Evolutionary conservation across 139 green algal species (phyloP).

Genomic region (Chlorella sorokiniana): DNA sequence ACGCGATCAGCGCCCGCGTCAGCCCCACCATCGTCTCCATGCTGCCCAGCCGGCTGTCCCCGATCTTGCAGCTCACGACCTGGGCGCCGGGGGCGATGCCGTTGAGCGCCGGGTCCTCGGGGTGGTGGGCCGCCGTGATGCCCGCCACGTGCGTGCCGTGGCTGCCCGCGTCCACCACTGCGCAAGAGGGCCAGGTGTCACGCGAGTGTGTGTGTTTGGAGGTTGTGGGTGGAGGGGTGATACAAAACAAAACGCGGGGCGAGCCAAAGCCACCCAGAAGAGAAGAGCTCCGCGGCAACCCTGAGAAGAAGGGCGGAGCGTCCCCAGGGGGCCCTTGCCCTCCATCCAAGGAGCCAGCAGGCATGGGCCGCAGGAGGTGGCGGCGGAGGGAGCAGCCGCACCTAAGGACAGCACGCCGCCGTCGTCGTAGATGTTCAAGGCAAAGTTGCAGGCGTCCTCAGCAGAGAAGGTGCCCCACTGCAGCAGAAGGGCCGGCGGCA

Average conservation of each 20-base stretch:
- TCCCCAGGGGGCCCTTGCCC: too few species aligned
- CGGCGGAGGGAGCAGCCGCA: too few species aligned
- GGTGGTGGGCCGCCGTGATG: conserved; percentile 86
- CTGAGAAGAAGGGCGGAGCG: too few species aligned
- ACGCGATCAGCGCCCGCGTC: conserved; percentile 68
- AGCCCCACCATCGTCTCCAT: conserved; percentile 88
- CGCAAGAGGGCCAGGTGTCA: conserved; percentile 53
- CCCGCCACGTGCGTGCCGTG: conserved; percentile 92
- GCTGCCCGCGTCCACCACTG: conserved; percentile 78
- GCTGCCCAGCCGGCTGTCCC: conserved; percentile 80
- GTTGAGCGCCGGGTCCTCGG: conserved; percentile 78
- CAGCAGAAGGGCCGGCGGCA: neutral
- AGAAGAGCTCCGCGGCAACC: too few species aligned
- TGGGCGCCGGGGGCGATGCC: conserved; percentile 87
- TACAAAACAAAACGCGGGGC: too few species aligned
- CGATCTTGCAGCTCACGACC: conserved; percentile 95
- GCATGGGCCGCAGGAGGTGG: too few species aligned
- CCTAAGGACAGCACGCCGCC: conserved; percentile 49
- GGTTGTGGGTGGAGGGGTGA: too few species aligned
- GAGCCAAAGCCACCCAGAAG: too few species aligned
- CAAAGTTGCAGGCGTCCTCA: conserved; percentile 83
- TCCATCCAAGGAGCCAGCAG: too few species aligned
- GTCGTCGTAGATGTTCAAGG: conserved; percentile 83
- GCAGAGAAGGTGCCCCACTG: conserved; percentile 63
- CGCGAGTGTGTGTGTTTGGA: neutral